Evolutionary conservation across 768 basidiomycete genomes (phyloP).

Genomic region (Boletus rubescentipes): DNA sequence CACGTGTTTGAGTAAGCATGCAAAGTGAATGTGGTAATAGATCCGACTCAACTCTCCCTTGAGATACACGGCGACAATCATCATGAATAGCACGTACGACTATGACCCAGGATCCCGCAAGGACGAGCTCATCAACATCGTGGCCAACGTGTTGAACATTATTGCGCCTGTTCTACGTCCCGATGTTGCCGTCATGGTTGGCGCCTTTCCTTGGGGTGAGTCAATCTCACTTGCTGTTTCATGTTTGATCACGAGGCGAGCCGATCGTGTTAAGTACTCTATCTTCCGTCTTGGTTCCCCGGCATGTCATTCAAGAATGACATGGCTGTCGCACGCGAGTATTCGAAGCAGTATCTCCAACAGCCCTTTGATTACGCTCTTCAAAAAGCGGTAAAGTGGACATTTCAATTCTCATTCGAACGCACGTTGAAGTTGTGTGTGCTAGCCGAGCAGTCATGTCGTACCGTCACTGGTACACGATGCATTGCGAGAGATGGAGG

Average conservation of each 20-base stretch:
- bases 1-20: neutral
- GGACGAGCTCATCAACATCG: neutral
- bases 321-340: neutral
- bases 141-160: neutral
- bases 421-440: no score
- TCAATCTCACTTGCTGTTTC: no score
- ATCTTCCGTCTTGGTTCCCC: neutral
- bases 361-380: neutral
- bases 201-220: neutral
- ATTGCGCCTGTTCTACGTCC: neutral
- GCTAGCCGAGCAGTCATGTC: neutral
- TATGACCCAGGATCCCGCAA: neutral
- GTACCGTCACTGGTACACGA: slow-evolving; percentile 4
- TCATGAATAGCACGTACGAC: neutral
- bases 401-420: no score
- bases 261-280: neutral
- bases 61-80: neutral
- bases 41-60: neutral
- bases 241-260: neutral
- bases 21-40: neutral
- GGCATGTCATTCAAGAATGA: neutral
- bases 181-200: neutral
- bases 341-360: neutral
- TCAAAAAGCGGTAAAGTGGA: no score
- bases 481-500: neutral